Base-by-base conservation (phyloP, 2,329 filamentous ascomycete species). In the Colletotrichum karsti region DNA sequence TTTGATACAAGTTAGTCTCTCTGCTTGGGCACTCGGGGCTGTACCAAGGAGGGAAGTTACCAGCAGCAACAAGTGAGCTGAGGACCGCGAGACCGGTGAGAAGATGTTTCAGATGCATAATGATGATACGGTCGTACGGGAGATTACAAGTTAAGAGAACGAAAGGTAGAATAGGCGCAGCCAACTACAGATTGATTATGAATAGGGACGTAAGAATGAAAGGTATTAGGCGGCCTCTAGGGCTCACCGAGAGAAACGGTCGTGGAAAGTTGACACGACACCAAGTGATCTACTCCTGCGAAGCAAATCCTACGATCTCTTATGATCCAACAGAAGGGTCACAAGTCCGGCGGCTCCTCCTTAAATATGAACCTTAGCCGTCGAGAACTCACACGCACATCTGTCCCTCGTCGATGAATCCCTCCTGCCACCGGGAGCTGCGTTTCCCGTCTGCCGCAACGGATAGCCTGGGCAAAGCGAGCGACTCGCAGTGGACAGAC, bases 1-100 rank as follows among this genome's bases (percentile, higher is more conserved):
- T n/a, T 20, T 22, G 20, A 44, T 20, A 28, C 20, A 28, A 26
- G 39, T 67, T 28, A 67, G 50, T 30, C 12, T 35, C 33, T 8
- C n/a, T 59, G 10, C 35, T 13, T 18, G 24, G 9, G 6, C 13
- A 28, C n/a, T n/a, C n/a, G n/a, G 4, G n/a, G 5, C 30, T 12
- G 10, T 7, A 15, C 9, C 6, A 7, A 24, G n/a, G 4, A 18
- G 12, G 39, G 7, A 15, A 64, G 74, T 48, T 69, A 78, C 76
- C 77, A 57, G 75, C 73, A 57, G 70, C 67, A 26, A 67, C 77
- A 22, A 78, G 44, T 20, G 74, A 76, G 54, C 63, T 62, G 48
- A 77, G 62, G 69, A 74, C 75, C 54, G 69, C 69, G 30, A 79
- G 72, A 70, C 74, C 75, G 60, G 74, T 61, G 18, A 78, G 41